Conservation (phyloP, 257 asterid genomes). For the Rehmannia glutinosa region DNA sequence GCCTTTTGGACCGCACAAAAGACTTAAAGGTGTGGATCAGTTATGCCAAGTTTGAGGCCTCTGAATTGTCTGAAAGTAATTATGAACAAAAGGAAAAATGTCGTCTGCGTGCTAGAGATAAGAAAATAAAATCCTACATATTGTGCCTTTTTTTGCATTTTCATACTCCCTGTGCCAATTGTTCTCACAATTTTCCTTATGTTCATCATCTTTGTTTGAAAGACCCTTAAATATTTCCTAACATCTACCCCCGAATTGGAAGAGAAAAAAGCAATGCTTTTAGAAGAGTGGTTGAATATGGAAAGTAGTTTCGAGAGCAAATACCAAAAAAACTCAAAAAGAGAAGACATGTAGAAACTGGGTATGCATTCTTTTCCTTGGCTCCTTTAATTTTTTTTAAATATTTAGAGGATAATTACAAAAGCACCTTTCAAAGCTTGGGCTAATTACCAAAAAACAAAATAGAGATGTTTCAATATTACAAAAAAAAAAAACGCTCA, state of each 20-base stretch:
- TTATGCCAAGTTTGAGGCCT: slow-evolving; percentile 90
- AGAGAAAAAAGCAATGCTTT: slow-evolving; percentile 91
- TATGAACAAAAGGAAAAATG: slow-evolving; percentile 44
- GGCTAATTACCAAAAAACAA: too few species aligned
- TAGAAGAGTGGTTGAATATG: slow-evolving; percentile 80
- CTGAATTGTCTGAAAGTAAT: slow-evolving; percentile 50
- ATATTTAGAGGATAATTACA: too few species aligned
- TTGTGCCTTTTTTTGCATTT: slow-evolving; percentile 2
- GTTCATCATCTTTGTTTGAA: slow-evolving; percentile 61
- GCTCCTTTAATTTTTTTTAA: too few species aligned
- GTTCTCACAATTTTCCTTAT: neutral
- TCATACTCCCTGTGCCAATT: neutral
- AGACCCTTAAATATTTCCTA: slow-evolving; percentile 63
- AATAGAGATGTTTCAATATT: too few species aligned
- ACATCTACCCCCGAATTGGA: slow-evolving; percentile 76
- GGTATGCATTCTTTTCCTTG: slow-evolving; percentile 43
- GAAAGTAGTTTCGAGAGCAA: slow-evolving; percentile 69
- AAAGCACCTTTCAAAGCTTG: neutral
- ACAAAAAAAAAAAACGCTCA: too few species aligned
- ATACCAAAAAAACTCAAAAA: slow-evolving; percentile 91
- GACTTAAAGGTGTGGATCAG: slow-evolving; percentile 98
- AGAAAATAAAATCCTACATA: too few species aligned
- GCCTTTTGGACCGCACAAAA: slow-evolving; percentile 85
- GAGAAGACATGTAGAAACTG: slow-evolving; percentile 81
- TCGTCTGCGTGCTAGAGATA: slow-evolving; percentile 80